These are phyloP conservation scores for Turritis glabra DNA, from an alignment of 345 rosid species.

Conservation along the genomic window DNA sequence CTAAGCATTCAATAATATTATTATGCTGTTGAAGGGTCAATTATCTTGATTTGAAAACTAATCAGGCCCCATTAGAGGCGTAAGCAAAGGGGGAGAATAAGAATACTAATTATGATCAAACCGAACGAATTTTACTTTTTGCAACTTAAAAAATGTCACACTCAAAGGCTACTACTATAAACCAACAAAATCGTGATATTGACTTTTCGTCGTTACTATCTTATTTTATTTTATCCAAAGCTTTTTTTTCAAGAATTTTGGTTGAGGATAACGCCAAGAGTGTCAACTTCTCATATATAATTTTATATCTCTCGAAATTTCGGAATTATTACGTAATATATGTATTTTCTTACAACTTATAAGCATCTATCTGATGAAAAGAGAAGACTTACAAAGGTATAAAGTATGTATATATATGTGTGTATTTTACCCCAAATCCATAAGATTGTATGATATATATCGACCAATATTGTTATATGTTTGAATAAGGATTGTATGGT, in stretches of 20 bases:
- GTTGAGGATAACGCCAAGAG: conserved; percentile 33
- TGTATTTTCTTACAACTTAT: background rate
- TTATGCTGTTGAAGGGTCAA: conserved; percentile 33
- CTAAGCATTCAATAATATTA: conserved; percentile 12
- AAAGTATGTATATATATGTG: background rate
- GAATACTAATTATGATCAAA: conserved; percentile 23
- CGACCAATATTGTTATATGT: background rate
- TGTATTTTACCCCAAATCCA: background rate
- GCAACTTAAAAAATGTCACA: background rate
- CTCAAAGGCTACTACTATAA: conserved; percentile 11
- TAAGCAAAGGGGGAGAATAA: conserved; percentile 24
- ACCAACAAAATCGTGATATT: conserved; percentile 10
- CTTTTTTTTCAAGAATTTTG: background rate
- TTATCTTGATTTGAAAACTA: conserved; percentile 20
- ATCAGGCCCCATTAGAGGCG: conserved; percentile 13
- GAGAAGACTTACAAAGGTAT: background rate
- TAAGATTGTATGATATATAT: background rate
- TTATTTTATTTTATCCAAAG: conserved; percentile 6
- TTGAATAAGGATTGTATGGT: background rate
- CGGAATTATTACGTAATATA: conserved; percentile 8
- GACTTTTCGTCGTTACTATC: conserved; percentile 28
- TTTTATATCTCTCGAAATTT: background rate
- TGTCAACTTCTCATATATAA: conserved; percentile 25
- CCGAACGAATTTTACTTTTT: background rate
- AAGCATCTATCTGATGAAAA: background rate